These are phyloP conservation scores for Turnera subulata DNA, from an alignment of 345 rosid genomes.

Conservation along the genomic window DNA sequence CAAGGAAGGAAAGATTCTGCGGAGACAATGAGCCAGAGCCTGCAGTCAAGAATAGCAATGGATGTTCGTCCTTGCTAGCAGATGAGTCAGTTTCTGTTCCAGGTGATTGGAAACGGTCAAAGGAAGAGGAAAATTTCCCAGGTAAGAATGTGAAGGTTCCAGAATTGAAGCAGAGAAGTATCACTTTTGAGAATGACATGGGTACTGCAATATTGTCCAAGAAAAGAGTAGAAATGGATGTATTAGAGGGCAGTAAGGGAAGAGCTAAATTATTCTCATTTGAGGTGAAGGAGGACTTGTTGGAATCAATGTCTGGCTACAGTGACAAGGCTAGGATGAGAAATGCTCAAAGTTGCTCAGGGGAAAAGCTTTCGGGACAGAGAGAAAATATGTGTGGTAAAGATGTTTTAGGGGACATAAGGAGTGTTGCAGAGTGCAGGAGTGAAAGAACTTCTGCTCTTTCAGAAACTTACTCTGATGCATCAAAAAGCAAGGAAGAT, in stretches of 20 bases:
- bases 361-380: constrained; percentile 21
- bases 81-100: constrained; percentile 27
- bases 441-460: constrained; percentile 13
- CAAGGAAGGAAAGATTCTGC: constrained; percentile 22
- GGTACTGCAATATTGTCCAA: neutral
- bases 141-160: constrained; percentile 23
- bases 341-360: constrained; percentile 18
- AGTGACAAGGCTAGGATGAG: constrained; percentile 25
- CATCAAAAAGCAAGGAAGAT: constrained; percentile 19
- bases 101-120: constrained; percentile 24
- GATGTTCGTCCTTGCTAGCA: constrained; percentile 21
- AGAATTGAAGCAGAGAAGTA: constrained; percentile 14
- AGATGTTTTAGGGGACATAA: constrained; percentile 10
- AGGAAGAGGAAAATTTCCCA: constrained; percentile 29
- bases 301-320: constrained; percentile 26
- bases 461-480: constrained; percentile 15
- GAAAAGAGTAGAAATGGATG: constrained; percentile 20
- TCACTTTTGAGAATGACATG: constrained; percentile 11
- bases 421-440: constrained; percentile 15
- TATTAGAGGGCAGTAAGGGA: constrained; percentile 21
- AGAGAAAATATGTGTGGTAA: neutral
- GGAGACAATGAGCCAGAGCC: constrained; percentile 22
- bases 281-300: constrained; percentile 23
- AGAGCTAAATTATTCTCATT: constrained; percentile 14
- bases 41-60: constrained; percentile 17